phyloP scores from a whole-genome alignment of 2,329 filamentous ascomycete species.

The Apiospora rasikravindrae region DNA sequence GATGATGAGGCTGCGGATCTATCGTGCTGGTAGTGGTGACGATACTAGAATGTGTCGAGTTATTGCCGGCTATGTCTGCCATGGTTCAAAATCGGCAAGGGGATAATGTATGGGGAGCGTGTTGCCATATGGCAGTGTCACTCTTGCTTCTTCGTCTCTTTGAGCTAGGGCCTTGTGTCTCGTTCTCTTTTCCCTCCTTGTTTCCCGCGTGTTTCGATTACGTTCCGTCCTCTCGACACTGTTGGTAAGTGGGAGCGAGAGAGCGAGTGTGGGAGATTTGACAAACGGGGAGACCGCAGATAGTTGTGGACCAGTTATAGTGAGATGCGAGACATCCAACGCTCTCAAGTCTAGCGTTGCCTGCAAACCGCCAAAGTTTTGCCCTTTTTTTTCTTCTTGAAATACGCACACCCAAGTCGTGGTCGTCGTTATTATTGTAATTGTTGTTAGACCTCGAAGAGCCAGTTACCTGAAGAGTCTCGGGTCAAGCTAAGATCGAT shows the following conservation, averaged over 20 bases:
- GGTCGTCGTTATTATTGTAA: not conserved
- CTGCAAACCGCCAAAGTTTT: not conserved
- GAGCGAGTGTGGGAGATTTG: not conserved
- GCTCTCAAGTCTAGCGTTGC: not conserved
- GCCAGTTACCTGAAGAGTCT: not conserved
- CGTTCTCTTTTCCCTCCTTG: not conserved
- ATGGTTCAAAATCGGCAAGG: constrained; percentile 8
- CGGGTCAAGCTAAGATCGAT: not conserved
- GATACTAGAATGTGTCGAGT: not conserved
- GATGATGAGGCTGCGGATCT: not conserved
- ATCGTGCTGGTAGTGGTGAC: not conserved
- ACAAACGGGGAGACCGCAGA: constrained; percentile 12
- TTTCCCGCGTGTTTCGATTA: constrained; percentile 1
- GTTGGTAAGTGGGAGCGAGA: not conserved
- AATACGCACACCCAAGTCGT: not conserved
- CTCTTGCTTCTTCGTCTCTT: not conserved
- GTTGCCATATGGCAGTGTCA: not conserved
- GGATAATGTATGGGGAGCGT: not conserved
- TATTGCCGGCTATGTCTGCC: constrained; percentile 18
- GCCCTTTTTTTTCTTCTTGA: not conserved
- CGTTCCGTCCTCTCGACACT: not conserved
- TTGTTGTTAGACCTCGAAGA: not conserved
- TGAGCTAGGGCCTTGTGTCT: constrained; percentile 14
- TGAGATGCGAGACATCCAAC: not conserved
- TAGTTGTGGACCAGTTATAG: constrained; percentile 2